Evolutionary conservation across 2,329 filamentous ascomycete genomes (phyloP), one percentile per base, ranked within the genome.

Genomic region (Neofusicoccum kwambonambiense): DNA sequence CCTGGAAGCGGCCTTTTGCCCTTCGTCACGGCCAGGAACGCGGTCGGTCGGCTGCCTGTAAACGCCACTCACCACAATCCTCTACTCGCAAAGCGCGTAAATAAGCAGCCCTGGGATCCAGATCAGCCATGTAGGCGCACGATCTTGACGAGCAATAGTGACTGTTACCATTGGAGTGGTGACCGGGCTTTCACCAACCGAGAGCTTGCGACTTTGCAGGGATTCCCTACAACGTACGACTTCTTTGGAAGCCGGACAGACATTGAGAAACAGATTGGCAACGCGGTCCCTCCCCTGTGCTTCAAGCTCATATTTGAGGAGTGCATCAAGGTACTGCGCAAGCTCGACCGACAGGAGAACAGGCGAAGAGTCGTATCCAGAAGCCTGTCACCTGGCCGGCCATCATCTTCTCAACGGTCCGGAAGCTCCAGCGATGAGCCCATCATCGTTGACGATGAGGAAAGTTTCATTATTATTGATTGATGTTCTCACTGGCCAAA

Each of bases 241-340:
- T 67, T 65, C 22, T 6, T 3, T 4, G 63, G 62, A 2, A n/a
- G n/a, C 1, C 22, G 19, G 2, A 39, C n/a, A 11, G 41, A 34
- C 3, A 41, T 67, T 9, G 34, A 42, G 12, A 42, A 1, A 8
- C 63, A 62, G 5, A 67, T 67, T 3, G 65, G 65, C 2, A 67
- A 67, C 15, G 65, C 65, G 1, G 47, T 65, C 1, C 52, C 66
- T 2, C 65, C 65, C 1, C 9, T 9, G 2, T 47, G 35, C 35
- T 54, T 47, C 15, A 34, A 52, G 19, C 22, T 31, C 0, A 5
- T 67, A 1, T 19, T 65, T 1, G 12, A 44, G 1, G 47, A 62
- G 11, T 65, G 62, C 12, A 13, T 65, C 3, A 22, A 58, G 27
- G 44, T 60, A 1, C 39, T 67, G 0, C 31, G 47, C 3, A 51